These are phyloP conservation scores for Volvox carteri DNA, from an alignment of 163 green algal genomes.

Conservation along the genomic window DNA sequence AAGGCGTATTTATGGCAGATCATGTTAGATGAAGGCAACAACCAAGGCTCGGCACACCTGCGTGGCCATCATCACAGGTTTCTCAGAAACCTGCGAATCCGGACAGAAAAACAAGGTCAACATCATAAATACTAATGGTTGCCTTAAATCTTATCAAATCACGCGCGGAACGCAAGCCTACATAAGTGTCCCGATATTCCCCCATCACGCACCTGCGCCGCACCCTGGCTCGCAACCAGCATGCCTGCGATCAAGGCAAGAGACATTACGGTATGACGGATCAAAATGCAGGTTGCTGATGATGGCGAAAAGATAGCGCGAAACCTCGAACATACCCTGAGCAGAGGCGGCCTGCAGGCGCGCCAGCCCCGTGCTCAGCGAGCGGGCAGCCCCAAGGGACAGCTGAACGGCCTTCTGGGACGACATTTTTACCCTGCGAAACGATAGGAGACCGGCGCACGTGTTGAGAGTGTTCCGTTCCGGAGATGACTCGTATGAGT, in stretches of 20 bases:
- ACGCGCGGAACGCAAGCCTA: neutral
- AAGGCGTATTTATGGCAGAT: too few species aligned
- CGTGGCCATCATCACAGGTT: conserved; percentile 39
- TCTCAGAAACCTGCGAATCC: conserved; percentile 29
- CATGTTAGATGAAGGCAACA: neutral
- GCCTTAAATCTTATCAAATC: neutral
- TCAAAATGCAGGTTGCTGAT: neutral
- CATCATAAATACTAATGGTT: neutral
- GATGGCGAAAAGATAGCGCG: neutral
- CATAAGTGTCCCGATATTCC: neutral
- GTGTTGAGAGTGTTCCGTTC: conserved; percentile 34
- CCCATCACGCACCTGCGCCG: conserved; percentile 34
- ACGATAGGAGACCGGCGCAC: neutral
- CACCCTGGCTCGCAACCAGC: conserved; percentile 46
- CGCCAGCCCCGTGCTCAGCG: conserved; percentile 46
- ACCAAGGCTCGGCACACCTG: neutral
- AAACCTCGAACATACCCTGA: conserved; percentile 22
- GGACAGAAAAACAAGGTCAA: neutral
- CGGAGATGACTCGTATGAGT: conserved; percentile 32
- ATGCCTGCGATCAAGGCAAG: neutral
- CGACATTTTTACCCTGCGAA: conserved; percentile 46
- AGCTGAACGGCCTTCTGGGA: conserved; percentile 55
- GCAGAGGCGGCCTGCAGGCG: conserved; percentile 50
- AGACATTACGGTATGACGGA: neutral
- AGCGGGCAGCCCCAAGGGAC: conserved; percentile 50